Conservation (phyloP, 169 alveolate genomes). For the Perkinsus olseni region DNA sequence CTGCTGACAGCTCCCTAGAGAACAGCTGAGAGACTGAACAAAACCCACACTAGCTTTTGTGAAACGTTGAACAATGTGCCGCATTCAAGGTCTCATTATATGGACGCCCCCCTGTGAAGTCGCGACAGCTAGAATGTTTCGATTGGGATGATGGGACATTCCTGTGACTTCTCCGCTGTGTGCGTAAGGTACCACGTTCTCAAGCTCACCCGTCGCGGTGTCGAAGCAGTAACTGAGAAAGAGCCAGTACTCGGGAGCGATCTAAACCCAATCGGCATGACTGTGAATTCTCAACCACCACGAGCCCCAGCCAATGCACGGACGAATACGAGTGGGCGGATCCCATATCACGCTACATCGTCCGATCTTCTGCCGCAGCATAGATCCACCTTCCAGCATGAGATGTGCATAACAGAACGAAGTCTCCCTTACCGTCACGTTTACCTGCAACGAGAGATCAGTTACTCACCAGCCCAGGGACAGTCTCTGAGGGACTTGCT, state of each 20-base stretch:
- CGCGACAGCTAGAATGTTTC: not conserved
- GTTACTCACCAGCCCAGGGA: no score
- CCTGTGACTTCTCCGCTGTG: not conserved
- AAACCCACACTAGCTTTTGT: no score
- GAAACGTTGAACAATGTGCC: not conserved
- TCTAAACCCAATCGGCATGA: no score
- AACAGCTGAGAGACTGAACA: no score
- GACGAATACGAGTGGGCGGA: no score
- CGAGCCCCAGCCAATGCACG: no score
- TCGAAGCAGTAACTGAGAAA: not conserved
- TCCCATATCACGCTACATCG: not conserved
- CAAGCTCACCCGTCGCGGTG: not conserved
- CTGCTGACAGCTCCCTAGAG: no score
- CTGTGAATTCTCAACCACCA: no score
- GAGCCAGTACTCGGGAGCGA: not conserved
- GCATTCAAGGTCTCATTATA: not conserved
- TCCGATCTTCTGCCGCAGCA: not conserved
- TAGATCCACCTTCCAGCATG: not conserved
- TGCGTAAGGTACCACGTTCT: not conserved
- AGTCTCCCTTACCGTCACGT: not conserved
- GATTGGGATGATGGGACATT: not conserved
- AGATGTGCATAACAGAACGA: not conserved
- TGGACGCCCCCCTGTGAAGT: not conserved
- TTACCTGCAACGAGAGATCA: not conserved
- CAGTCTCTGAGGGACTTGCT: no score